Evolutionary conservation across 202 grass and related monocot genomes (phyloP).

Genomic region (Setaria viridis): DNA sequence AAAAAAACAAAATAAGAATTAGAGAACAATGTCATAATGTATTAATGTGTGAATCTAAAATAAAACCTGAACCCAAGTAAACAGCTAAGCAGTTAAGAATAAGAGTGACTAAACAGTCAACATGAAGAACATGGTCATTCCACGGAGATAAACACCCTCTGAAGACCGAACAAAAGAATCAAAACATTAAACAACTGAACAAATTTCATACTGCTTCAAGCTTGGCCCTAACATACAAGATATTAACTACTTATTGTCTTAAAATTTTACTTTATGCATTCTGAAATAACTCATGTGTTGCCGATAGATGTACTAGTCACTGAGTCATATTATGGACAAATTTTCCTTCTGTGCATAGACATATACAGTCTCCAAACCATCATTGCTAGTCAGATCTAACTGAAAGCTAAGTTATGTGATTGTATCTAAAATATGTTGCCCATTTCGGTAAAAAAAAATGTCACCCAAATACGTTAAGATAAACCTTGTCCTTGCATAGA

Average conservation of each 20-base stretch:
- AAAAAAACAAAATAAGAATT: constrained; percentile 40
- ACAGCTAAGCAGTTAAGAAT: neutral
- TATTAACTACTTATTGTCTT: neutral
- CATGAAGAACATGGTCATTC: neutral
- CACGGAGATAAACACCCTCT: neutral
- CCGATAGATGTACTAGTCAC: neutral
- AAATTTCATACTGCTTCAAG: too few species aligned
- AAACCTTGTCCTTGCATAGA: neutral
- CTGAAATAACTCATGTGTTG: neutral
- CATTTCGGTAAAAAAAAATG: too few species aligned
- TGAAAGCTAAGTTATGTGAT: too few species aligned
- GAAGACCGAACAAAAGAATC: neutral
- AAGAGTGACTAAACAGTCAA: too few species aligned
- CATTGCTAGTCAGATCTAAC: neutral
- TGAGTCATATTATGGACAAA: neutral
- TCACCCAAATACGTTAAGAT: neutral
- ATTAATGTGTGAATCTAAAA: constrained; percentile 38
- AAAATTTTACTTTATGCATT: neutral
- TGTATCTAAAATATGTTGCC: too few species aligned
- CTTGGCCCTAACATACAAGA: too few species aligned
- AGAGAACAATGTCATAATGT: constrained; percentile 20
- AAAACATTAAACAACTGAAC: neutral
- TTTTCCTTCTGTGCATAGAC: neutral
- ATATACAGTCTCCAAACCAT: neutral
- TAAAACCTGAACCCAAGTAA: constrained; percentile 28